phyloP scores from a whole-genome alignment of 2,329 filamentous ascomycete species.

The Macroventuria anomochaeta region DNA sequence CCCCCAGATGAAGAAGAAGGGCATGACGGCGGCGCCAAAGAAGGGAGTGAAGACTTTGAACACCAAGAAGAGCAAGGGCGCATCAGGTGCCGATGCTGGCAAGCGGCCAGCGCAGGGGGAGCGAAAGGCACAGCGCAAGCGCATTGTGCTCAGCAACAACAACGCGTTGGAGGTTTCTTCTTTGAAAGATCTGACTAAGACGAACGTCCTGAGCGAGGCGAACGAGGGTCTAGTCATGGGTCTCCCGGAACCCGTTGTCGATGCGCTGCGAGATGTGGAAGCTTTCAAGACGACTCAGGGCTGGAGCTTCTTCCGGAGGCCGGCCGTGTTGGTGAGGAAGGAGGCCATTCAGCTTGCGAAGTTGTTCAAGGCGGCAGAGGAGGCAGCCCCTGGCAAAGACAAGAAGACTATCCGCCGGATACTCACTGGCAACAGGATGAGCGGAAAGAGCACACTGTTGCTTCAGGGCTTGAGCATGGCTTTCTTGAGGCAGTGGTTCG shows the following conservation, averaged over 20 bases:
- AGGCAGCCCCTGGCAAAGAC: conserved; percentile 57
- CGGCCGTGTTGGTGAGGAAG: conserved; percentile 76
- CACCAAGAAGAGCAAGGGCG: conserved; percentile 53
- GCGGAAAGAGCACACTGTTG: conserved; percentile 86
- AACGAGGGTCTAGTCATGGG: conserved; percentile 71
- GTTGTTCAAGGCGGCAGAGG: conserved; percentile 58
- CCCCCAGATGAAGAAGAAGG: conserved; percentile 36
- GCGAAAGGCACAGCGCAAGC: conserved; percentile 84
- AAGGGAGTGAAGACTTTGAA: conserved; percentile 50
- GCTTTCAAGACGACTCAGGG: conserved; percentile 90
- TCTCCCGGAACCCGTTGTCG: conserved; percentile 72
- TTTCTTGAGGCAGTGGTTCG: conserved; percentile 83
- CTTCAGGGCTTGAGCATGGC: conserved; percentile 84
- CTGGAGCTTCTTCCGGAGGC: conserved; percentile 85
- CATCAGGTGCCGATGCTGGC: conserved; percentile 48
- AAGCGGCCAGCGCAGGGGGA: conserved; percentile 74
- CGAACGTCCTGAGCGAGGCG: conserved; percentile 49
- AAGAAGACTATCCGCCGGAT: conserved; percentile 69
- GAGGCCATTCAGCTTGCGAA: conserved; percentile 78
- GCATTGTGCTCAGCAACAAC: conserved; percentile 90
- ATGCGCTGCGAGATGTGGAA: conserved; percentile 81
- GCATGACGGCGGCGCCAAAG: conserved; percentile 38
- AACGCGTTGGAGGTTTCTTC: conserved; percentile 82
- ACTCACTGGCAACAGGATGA: conserved; percentile 73
- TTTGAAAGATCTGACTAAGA: conserved; percentile 67